phyloP scores from a whole-genome alignment of 345 rosid genomes.

The Lumnitzera littorea region DNA sequence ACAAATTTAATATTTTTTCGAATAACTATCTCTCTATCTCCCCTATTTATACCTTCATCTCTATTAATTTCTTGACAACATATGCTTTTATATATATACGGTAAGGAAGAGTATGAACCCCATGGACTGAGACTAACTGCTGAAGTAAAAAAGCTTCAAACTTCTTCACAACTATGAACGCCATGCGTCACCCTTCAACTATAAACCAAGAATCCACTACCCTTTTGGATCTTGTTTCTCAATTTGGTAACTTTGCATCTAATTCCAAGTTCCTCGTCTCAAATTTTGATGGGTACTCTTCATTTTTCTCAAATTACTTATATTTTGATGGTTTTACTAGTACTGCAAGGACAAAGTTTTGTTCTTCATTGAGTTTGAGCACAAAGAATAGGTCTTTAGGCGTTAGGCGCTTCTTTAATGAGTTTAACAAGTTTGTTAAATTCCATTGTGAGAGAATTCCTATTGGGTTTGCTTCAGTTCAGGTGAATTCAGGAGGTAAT shows the following conservation, averaged over 20 bases:
- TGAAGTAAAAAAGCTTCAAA: not conserved
- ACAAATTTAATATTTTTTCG: too few relatives aligned
- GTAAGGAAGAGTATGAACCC: slow-evolving; percentile 7
- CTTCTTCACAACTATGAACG: not conserved
- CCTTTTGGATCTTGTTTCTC: slow-evolving; percentile 39
- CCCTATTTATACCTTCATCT: not conserved
- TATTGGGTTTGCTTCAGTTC: slow-evolving; percentile 65
- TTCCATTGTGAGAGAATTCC: slow-evolving; percentile 78
- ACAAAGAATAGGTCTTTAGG: slow-evolving; percentile 34
- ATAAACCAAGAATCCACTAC: slow-evolving; percentile 52
- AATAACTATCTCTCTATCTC: not conserved
- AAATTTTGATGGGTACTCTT: slow-evolving; percentile 38
- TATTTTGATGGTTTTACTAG: slow-evolving; percentile 33
- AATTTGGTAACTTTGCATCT: slow-evolving; percentile 42
- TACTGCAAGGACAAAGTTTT: slow-evolving; percentile 22
- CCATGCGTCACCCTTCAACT: slow-evolving; percentile 63
- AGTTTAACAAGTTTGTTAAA: slow-evolving; percentile 57
- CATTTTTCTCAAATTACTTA: slow-evolving; percentile 43
- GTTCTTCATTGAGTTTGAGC: slow-evolving; percentile 39
- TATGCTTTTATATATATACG: not conserved
- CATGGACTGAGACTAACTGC: slow-evolving; percentile 18
- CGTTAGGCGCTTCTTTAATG: slow-evolving; percentile 35
- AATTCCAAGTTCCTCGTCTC: slow-evolving; percentile 23
- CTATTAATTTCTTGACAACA: not conserved
- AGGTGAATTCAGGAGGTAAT: slow-evolving; percentile 37